Conservation (phyloP, 306 rosid species). For the Carpinus fangiana region DNA sequence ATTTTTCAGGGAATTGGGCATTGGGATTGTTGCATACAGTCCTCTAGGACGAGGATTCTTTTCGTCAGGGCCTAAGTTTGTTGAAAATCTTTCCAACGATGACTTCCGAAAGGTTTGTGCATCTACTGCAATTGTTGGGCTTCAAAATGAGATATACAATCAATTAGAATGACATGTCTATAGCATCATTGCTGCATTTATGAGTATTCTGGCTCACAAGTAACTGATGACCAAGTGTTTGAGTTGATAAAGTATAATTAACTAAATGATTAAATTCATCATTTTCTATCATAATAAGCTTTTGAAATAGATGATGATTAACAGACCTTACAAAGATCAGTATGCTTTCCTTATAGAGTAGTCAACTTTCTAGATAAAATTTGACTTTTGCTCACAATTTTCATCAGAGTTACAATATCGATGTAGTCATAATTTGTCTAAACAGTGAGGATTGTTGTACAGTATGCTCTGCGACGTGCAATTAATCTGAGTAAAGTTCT, state of each 20-base stretch:
- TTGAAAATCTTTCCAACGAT: slow-evolving; percentile 27
- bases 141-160: background rate
- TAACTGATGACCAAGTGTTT: too few relatives aligned
- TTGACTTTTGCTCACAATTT: background rate
- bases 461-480: too few relatives aligned
- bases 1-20: slow-evolving; percentile 52
- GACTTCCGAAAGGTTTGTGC: slow-evolving; percentile 54
- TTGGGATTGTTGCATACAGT: slow-evolving; percentile 68
- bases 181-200: background rate
- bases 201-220: background rate
- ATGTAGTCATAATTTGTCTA: background rate
- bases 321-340: too few relatives aligned
- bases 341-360: too few relatives aligned
- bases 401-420: background rate
- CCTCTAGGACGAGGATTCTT: slow-evolving; percentile 71
- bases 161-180: background rate
- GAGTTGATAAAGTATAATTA: too few relatives aligned
- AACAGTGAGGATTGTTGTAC: too few relatives aligned
- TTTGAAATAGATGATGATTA: too few relatives aligned
- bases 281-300: too few relatives aligned
- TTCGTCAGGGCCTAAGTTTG: slow-evolving; percentile 39
- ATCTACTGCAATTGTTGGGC: background rate
- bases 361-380: background rate
- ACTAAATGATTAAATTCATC: too few relatives aligned
- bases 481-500: too few relatives aligned